Evolutionary conservation across 495 filamentous ascomycete species (phyloP).

Genomic region (Ascobolus immersus): DNA sequence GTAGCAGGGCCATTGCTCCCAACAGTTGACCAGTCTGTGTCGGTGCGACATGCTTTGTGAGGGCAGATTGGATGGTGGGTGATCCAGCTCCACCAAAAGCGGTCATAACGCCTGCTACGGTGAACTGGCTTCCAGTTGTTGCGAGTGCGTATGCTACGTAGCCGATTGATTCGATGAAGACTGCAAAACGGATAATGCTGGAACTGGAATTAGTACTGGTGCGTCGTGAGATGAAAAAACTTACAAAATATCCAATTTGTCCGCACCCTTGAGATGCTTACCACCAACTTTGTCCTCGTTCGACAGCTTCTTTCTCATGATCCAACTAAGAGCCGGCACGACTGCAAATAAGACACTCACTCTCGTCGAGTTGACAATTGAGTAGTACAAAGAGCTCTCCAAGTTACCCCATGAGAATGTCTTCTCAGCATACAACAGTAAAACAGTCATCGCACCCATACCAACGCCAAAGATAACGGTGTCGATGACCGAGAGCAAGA

Average conservation of each 20-base stretch:
- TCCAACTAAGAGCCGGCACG: constrained; percentile 44
- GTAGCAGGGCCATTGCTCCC: constrained; percentile 63
- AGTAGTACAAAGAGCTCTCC: constrained; percentile 54
- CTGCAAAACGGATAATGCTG: constrained; percentile 45
- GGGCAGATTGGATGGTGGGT: constrained; percentile 51
- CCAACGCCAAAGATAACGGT: constrained; percentile 52
- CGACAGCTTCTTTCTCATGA: constrained; percentile 16
- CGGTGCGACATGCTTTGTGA: constrained; percentile 75
- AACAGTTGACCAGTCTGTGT: constrained; percentile 62
- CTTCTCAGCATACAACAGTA: constrained; percentile 53
- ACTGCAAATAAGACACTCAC: constrained; percentile 48
- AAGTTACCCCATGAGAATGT: constrained; percentile 60
- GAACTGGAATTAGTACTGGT: constrained; percentile 1
- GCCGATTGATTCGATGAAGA: constrained; percentile 55
- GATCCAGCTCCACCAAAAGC: constrained; percentile 60
- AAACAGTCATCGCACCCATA: constrained; percentile 51
- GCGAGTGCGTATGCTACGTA: constrained; percentile 47
- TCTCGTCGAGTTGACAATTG: constrained; percentile 43
- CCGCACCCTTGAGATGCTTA: constrained; percentile 32
- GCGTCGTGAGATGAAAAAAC: background rate
- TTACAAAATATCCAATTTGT: constrained; percentile 41
- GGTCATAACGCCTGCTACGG: constrained; percentile 41
- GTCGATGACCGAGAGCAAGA: constrained; percentile 57
- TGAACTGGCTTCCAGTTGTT: constrained; percentile 27
- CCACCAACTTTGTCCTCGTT: constrained; percentile 9